Evolutionary conservation across 1,284 basidiomycete genomes (phyloP), one percentile per base, ranked within the genome.

Genomic region (Sparassis latifolia): DNA sequence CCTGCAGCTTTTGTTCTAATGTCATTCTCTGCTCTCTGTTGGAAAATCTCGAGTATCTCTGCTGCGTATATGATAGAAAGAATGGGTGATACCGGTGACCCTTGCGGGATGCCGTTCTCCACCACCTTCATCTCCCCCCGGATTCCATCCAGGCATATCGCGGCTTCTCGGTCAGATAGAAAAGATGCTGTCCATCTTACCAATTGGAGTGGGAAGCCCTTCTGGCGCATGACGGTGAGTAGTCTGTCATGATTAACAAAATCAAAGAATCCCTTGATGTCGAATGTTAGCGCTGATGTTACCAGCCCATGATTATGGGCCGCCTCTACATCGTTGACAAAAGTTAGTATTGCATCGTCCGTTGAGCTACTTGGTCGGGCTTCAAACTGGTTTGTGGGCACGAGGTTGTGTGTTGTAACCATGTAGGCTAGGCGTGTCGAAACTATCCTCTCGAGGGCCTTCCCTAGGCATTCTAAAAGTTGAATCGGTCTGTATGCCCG

Each of bases 361-460:
- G 45, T 55, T 10, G 56, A 56, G 33, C 48, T 49, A 7, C 51
- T 47, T 12, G 52, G 51, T 5, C 55, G 7, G 2, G 50, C 58
- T 37, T 59, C 58, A 43, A 61, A 62, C 33, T 62, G 60, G 9
- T 51, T 51, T 5, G 32, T 38, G 3, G 59, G 55, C 43, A 61
- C 37, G 10, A 58, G 52, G 39, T 49, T 35, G 31, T 44, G 42
- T 5, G 31, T 43, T 12, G 41, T 39, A 7, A 48, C 51, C 0
- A 51, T 32, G 47, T 44, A 53, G 20, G 52, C 33, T 5, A 61
- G 46, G 0, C 57, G 35, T 4, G 33, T 40, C 6, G 60, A 53
- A 2, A 54, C 41, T 3, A 59, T 48, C 38, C 52, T 44, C 48
- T 62, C 60, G 1, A 61, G 45, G 4, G 48, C 47, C 45, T 62